Base-by-base conservation (phyloP, 768 basidiomycete species). In the Rhodosporidiobolus sp. region DNA sequence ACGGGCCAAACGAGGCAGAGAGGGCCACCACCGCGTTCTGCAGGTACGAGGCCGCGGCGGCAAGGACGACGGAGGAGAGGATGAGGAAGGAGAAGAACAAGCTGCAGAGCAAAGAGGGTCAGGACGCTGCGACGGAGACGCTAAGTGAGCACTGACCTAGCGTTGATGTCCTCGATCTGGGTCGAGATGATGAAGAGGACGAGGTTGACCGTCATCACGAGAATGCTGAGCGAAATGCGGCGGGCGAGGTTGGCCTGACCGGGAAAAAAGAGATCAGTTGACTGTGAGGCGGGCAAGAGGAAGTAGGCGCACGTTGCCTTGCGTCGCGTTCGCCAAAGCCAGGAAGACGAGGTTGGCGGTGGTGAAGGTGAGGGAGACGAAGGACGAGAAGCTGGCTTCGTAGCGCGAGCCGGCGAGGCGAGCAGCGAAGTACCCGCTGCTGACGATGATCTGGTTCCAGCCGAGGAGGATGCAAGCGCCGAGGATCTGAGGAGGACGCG, bases 381-480 rank as follows among this genome's bases (percentile, higher is more conserved):
- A 73, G 34, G 20, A 35, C 4, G 69, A 49, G 34, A 64, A 76
- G 50, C 59, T 61, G 35, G 43, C 32, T 54, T 73, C 62, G 69
- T 65, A 70, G 0, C 66, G 49, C 30, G 72, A 73, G 4, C 63
- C 69, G 17, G 45, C 54, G 7, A 76, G 59, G 3, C 75, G 68
- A 0, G 69, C 66, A 2, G 43, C 54, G 52, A 70, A 76, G 72
- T 76, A 76, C 9, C 62, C 49, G 4, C 65, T 59, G 0, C 69
- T 66, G 38, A 76, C 77, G 50, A 78, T 75, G 43, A 70, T 70
- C 32, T 69, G 62, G 65, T 78, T 76, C 77, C 77, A 78, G 4
- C 70, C 63, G 38, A 78, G 73, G 0, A 78, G 57, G 67, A 77
- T 74, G 61, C 62, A 70, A 8, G 75, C 75, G 10, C 75, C 75